Base-by-base conservation (phyloP, 2,329 filamentous ascomycete species). In the Sporothrix variecibatus region DNA sequence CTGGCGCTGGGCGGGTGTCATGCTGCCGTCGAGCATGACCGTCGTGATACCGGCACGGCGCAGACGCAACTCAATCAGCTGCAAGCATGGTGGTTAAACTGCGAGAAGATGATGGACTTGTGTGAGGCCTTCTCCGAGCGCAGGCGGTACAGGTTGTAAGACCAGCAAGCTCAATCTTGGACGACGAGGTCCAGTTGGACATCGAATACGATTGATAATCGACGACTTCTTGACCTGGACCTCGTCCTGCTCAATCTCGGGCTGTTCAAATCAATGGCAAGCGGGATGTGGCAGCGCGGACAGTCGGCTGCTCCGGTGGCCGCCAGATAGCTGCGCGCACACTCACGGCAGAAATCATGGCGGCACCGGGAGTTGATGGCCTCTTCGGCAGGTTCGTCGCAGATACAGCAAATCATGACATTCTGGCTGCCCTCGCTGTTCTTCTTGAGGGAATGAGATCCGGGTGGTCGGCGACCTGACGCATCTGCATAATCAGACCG, bases 161-260 rank as follows among this genome's bases (percentile, higher is more conserved):
- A 98, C 92, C 6, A 99, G 89, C 81, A 97, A 97, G 91, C 84
- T 99, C 96, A 77, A 99, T 99, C 85, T 99, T 99, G 76, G 95
- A 98, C 0, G 94, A 98, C 0, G 94, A 97, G 0, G 94, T 97
- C 96, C 96, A 99, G 79, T 98, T 93, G 81, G 97, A 94, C 95
- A 98, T 98, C 95, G 94, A 84, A 99, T 98, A 73, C 96, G 93
- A 82, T 98, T 98, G 86, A 98, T 97, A 82, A 99, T 99, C 1
- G 94, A 97, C 17, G 91, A 95, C 84, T 98, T 98, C 87, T 97
- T 98, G 75, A 97, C 91, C 7, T 91, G 84, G 1, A 90, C 87
- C 81, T 95, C 93, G 76, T 98, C 94, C 82, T 98, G 95, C 82
- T 97, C 95, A 72, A 98, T 95, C 78, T 97, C 95, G 0, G 95